Percentiles rank a stretch among this genome's conserved stretches.
Evolutionary conservation across 768 basidiomycete genomes (phyloP).

Genomic region (Guyanaporus albipodus): DNA sequence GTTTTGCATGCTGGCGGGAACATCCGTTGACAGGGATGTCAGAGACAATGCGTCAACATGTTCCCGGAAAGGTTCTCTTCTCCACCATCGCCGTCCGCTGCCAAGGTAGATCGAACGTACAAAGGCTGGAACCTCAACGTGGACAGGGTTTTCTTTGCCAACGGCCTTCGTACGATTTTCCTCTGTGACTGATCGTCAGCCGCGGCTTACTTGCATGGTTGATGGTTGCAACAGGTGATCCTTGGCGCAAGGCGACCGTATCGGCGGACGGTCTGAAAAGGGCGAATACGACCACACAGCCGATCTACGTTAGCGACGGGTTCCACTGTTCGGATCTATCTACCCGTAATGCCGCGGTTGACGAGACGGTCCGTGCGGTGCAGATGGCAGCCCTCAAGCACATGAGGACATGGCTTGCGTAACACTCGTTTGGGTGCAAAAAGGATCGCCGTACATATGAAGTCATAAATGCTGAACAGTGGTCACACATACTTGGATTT

Average conservation of each 20-base stretch:
- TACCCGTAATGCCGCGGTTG: constrained; percentile 37
- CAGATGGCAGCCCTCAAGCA: constrained; percentile 48
- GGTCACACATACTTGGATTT: too few species aligned
- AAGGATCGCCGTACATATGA: too few species aligned
- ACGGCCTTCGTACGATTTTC: constrained; percentile 51
- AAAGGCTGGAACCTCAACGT: constrained; percentile 59
- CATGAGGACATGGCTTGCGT: constrained; percentile 55
- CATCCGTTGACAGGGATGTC: neutral
- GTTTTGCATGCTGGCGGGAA: neutral
- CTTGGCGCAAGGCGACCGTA: constrained; percentile 67
- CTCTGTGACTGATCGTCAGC: neutral
- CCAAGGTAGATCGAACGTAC: constrained; percentile 47
- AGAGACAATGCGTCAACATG: constrained; percentile 68
- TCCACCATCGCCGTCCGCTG: constrained; percentile 41
- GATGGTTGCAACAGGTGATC: constrained; percentile 48
- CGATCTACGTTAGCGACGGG: constrained; percentile 55
- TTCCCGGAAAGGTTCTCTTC: constrained; percentile 56
- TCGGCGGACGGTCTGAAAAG: constrained; percentile 49
- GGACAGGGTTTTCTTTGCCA: constrained; percentile 63
- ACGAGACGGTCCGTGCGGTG: constrained; percentile 49
- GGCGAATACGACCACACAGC: constrained; percentile 48
- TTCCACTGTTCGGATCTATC: constrained; percentile 70
- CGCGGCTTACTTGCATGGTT: neutral
- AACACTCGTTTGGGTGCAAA: too few species aligned
- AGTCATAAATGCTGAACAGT: too few species aligned